Base-by-base conservation (phyloP, 345 rosid genomes). In the Eucalyptus leucophloia region DNA sequence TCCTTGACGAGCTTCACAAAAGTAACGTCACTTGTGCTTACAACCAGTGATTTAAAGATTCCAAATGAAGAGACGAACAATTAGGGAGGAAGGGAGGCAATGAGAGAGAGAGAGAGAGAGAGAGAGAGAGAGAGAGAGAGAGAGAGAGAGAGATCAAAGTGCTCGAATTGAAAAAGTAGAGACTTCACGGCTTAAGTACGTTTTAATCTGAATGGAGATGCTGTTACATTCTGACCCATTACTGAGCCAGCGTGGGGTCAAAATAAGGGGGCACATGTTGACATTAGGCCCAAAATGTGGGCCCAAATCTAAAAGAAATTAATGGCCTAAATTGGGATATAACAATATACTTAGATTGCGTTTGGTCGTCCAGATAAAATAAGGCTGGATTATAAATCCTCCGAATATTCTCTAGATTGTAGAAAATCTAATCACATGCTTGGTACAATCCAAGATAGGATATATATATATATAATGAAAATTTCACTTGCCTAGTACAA, bases 261-360 rank as follows among this genome's bases (percentile, higher is more conserved):
- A 72, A 37, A 72, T 37, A 37, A 72, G 26, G 45, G 82, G 82
- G 26, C 82, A 19, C 9, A 72, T 8, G 47, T 37, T 21, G 45
- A 10, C 47, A 37, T 37, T 19, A 37, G 45, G 45, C 83, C 23
- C 83, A 77, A 37, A 72, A 72, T 37, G 42, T 72, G 28, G 47
- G 83, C 83, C 47, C 45, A 77, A 19, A 37, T 53, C 9, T 21
- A 19, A 37, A 11, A 77, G 83, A 77, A 77, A 24, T 40, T 21
- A 40, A 77, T 21, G 13, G 28, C 45, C 28, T 23, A 37, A 19
- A 19, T 37, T 44, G 13, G 8, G 28, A 13, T 77, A 21, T 40
- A 47, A 40, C 9, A 21, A 1, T 77, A 19, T 5, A 37, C 1
- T 77, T 77, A 72, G 1, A 9, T 0, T 0, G 2, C 13, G 3